Evolutionary conservation across 2,329 filamentous ascomycete genomes (phyloP).

Genomic region (Aspergillus proliferans): DNA sequence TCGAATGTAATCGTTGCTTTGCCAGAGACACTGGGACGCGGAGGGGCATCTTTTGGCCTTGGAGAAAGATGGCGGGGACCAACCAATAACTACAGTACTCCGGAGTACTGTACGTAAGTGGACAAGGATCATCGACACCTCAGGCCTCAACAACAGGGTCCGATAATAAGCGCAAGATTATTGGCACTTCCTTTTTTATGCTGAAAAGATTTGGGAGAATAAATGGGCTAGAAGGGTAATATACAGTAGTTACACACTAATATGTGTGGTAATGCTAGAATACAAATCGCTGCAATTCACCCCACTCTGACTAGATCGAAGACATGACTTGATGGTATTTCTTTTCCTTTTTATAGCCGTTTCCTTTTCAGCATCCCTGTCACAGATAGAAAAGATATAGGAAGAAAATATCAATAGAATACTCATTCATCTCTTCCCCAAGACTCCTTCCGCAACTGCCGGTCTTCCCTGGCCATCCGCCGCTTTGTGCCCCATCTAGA

Average conservation of each 20-base stretch:
- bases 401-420: background rate
- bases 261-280: background rate
- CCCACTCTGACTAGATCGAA: no score
- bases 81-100: no score
- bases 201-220: background rate
- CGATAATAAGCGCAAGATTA: no score
- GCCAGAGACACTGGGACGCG: conserved; percentile 19
- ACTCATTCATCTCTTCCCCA: conserved; percentile 55
- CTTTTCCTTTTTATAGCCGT: background rate
- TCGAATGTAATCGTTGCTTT: conserved; percentile 9
- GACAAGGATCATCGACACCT: background rate
- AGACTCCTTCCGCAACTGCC: conserved; percentile 52
- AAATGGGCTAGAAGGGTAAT: background rate
- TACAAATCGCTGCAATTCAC: background rate
- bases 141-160: background rate
- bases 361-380: background rate
- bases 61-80: background rate
- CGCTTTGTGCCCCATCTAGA: conserved; percentile 56
- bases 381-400: background rate
- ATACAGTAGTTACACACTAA: background rate
- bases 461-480: conserved; percentile 56
- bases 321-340: background rate
- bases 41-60: conserved; percentile 26
- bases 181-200: no score
- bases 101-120: background rate